These are phyloP conservation scores for Psilocybe sp. DNA, from an alignment of 768 basidiomycete species.

Conservation along the genomic window DNA sequence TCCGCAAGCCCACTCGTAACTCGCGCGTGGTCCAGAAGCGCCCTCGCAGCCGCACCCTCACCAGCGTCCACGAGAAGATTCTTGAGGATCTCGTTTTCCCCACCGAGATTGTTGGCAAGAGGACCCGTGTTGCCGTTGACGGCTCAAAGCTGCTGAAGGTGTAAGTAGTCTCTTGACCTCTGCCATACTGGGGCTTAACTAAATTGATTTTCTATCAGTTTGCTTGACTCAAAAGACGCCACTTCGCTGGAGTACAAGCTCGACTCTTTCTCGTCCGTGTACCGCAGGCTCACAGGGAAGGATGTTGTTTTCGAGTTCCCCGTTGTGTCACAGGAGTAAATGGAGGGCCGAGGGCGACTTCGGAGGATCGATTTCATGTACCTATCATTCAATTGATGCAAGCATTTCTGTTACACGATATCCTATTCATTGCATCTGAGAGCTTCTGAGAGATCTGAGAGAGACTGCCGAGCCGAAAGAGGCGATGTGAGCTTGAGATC, in stretches of 20 bases:
- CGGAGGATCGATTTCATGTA: constrained; percentile 6
- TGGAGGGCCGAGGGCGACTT: constrained; percentile 21
- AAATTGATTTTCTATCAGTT: constrained; percentile 43
- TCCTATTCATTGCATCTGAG: background rate
- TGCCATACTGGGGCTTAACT: constrained; percentile 4
- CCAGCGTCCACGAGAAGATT: constrained; percentile 96
- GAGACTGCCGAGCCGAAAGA: constrained; percentile 4
- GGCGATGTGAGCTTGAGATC: constrained; percentile 10
- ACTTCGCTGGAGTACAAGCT: constrained; percentile 99
- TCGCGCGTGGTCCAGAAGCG: constrained; percentile 94
- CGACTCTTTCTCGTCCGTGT: constrained; percentile 97
- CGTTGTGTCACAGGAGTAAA: constrained; percentile 67
- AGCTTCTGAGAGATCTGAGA: too few relatives aligned
- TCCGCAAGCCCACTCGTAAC: constrained; percentile 94
- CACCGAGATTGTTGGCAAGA: constrained; percentile 98
- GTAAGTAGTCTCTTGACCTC: constrained; percentile 51
- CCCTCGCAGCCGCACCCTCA: constrained; percentile 95
- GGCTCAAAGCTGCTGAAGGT: constrained; percentile 97
- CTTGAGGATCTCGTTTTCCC: constrained; percentile 99
- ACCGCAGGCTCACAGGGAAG: constrained; percentile 93
- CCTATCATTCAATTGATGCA: background rate
- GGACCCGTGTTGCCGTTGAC: constrained; percentile 90
- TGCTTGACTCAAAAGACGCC: constrained; percentile 96
- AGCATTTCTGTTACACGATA: constrained; percentile 1
- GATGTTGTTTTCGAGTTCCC: constrained; percentile 96